phyloP scores from a whole-genome alignment of 305 asterid genomes.

The Fraxinus floribunda region DNA sequence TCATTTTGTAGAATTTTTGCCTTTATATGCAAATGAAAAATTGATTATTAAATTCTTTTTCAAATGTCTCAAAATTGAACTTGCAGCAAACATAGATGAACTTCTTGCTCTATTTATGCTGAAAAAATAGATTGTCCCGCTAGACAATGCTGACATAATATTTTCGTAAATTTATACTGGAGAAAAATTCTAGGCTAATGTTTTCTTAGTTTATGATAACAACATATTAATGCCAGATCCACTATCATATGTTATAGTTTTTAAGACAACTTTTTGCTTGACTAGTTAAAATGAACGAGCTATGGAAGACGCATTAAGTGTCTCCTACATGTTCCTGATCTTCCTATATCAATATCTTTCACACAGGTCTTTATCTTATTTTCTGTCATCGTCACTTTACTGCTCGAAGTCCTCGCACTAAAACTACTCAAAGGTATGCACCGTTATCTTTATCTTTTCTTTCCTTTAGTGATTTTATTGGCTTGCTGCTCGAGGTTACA shows the following conservation, averaged over 20 bases:
- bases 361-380: conserved; percentile 84
- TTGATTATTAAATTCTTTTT: background rate
- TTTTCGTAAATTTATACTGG: background rate
- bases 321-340: conserved; percentile 11
- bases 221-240: background rate
- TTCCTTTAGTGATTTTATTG: conserved; percentile 9
- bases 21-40: background rate
- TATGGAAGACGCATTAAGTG: background rate
- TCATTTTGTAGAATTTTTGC: background rate
- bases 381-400: conserved; percentile 55
- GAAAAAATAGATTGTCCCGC: background rate
- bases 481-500: background rate
- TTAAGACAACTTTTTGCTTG: background rate
- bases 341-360: conserved; percentile 13
- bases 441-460: conserved; percentile 2
- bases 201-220: background rate
- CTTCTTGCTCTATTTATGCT: background rate
- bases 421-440: conserved; percentile 72
- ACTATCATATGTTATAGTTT: background rate
- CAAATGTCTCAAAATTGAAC: background rate
- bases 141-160: background rate
- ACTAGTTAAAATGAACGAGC: background rate
- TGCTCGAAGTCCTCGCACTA: conserved; percentile 64
- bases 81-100: background rate
- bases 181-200: background rate